These are phyloP conservation scores for Coniella vitis DNA, from an alignment of 2,329 filamentous ascomycete genomes.

Conservation along the genomic window DNA sequence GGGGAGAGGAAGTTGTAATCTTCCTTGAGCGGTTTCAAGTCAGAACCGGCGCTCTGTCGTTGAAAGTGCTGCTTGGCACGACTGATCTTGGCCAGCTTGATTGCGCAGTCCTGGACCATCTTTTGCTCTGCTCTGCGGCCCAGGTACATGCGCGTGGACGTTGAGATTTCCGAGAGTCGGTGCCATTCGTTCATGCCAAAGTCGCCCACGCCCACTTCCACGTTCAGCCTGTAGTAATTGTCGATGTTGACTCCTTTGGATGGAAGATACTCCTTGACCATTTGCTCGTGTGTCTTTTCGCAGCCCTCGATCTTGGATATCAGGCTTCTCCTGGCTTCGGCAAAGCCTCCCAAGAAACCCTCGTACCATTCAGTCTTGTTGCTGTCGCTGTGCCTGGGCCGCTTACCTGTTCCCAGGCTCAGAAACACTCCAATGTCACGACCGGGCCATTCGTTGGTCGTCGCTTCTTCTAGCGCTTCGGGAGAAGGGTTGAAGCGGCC, in stretches of 20 bases:
- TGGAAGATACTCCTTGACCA: constrained; percentile 71
- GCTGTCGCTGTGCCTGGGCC: constrained; percentile 58
- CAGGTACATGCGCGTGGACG: constrained; percentile 80
- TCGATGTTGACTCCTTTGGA: constrained; percentile 77
- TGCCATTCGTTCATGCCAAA: constrained; percentile 99
- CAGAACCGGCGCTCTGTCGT: constrained; percentile 35
- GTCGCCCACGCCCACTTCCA: constrained; percentile 91
- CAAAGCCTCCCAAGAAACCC: constrained; percentile 85
- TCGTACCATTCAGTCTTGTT: constrained; percentile 86
- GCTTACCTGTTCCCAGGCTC: constrained; percentile 88
- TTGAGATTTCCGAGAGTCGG: constrained; percentile 89
- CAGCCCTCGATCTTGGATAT: constrained; percentile 94
- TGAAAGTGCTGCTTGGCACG: constrained; percentile 66
- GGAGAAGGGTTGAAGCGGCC: constrained; percentile 91
- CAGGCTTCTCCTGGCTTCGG: constrained; percentile 76
- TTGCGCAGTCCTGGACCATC: constrained; percentile 69
- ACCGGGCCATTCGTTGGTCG: constrained; percentile 90
- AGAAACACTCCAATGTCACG: constrained; percentile 88
- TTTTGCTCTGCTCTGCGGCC: constrained; percentile 64
- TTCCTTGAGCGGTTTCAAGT: constrained; percentile 35
- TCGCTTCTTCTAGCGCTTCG: constrained; percentile 80
- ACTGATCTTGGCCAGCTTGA: constrained; percentile 78
- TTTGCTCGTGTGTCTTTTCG: constrained; percentile 80
- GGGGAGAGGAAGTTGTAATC: constrained; percentile 34
- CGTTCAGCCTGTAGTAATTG: constrained; percentile 94